phyloP scores from a whole-genome alignment of 495 filamentous ascomycete genomes.

The Aspergillus egyptiacus region DNA sequence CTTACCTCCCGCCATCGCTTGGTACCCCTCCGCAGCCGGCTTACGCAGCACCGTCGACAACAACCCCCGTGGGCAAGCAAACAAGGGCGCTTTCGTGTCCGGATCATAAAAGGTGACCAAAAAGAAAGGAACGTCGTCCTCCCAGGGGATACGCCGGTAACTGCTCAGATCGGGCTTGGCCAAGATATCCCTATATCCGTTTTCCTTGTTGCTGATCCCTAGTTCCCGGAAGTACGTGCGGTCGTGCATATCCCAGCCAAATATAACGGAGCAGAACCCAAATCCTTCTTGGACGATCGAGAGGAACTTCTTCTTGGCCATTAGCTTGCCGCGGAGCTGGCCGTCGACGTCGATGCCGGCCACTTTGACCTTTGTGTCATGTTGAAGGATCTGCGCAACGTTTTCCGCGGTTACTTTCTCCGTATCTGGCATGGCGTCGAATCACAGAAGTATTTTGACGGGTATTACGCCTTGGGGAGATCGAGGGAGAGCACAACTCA shows the following conservation, averaged over 20 bases:
- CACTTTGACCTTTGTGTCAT: conserved; percentile 85
- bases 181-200: conserved; percentile 86
- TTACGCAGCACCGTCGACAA: conserved; percentile 64
- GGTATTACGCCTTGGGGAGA: no score
- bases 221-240: conserved; percentile 80
- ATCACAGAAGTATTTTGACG: no score
- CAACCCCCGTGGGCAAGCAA: conserved; percentile 76
- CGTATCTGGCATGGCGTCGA: neutral
- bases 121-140: conserved; percentile 88
- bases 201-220: conserved; percentile 83
- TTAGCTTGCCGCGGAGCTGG: conserved; percentile 82
- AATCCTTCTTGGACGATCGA: conserved; percentile 79
- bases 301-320: conserved; percentile 94
- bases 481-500: no score
- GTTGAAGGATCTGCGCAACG: conserved; percentile 54
- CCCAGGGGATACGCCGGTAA: conserved; percentile 92
- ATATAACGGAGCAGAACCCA: conserved; percentile 94
- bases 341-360: conserved; percentile 92
- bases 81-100: conserved; percentile 52
- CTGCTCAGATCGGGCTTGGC: conserved; percentile 75
- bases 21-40: conserved; percentile 55
- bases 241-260: conserved; percentile 99
- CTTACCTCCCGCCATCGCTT: conserved; percentile 90
- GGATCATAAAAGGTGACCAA: conserved; percentile 75
- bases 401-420: conserved; percentile 50